Evolutionary conservation across 306 rosid genomes (phyloP), one percentile per base, ranked within the genome.

Genomic region (Ormosia emarginata): DNA sequence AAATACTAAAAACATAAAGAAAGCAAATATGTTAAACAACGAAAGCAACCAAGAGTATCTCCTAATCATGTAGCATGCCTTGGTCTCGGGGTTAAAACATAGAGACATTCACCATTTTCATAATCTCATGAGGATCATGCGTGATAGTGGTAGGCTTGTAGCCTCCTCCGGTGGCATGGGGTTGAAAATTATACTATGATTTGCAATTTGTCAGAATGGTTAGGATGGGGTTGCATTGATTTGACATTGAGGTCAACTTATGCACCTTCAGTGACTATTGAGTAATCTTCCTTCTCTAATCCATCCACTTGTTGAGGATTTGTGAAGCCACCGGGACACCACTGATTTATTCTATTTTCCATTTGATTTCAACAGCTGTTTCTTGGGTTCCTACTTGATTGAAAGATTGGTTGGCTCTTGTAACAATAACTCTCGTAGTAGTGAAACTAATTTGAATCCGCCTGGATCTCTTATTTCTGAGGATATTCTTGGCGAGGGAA

Each of bases 201-300:
- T 24, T 24, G 24, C 24, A n/a, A n/a, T 15, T n/a, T 10, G 52
- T 46, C 4, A 46, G 9, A 46, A 46, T 46, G 52, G 52, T 46
- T 46, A 46, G 14, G n/a, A 46, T 46, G 52, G 10, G 52, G 11
- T 46, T 11, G 4, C 52, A 46, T 9, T 46, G 2, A 46, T 14
- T 46, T 46, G 52, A 46, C n/a, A 30, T 2, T 53, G 59, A 53
- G 29, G 59, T 9, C 11, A 46, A 13, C 18, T 50, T 36, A 36
- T 36, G 83, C 86, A 77, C 90, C 87, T 68, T 90, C 85, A 32
- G 75, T 77, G 82, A 88, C 55, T 75, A 88, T 86, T 18, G 85
- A 87, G 14, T 90, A 88, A 64, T 88, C 92, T 83, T 90, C 88
- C 89, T 86, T 82, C 87, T 88, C 88, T 50, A 90, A 71, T 50